Evolutionary conservation across 2,329 filamentous ascomycete genomes (phyloP).

Genomic region (Botryotinia convoluta): DNA sequence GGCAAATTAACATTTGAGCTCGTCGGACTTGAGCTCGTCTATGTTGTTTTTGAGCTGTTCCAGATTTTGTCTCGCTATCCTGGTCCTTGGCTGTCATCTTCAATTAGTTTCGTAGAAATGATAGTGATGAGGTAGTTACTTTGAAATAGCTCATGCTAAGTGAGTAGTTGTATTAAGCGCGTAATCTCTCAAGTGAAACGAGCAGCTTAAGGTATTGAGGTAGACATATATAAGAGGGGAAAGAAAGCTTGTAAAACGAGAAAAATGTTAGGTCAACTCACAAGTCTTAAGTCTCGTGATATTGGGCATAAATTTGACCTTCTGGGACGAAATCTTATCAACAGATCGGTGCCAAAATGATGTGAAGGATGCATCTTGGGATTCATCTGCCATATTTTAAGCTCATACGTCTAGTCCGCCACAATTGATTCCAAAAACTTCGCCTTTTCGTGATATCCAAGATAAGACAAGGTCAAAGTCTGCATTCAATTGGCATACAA

Average conservation of each 20-base stretch:
- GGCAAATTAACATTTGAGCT: conserved; percentile 33
- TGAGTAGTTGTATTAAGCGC: background rate
- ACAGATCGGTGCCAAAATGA: conserved; percentile 23
- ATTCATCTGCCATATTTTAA: background rate
- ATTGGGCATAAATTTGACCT: conserved; percentile 22
- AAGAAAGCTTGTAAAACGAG: background rate
- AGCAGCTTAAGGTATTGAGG: background rate
- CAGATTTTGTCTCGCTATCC: conserved; percentile 19
- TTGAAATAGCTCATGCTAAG: background rate
- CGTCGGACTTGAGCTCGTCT: conserved; percentile 36
- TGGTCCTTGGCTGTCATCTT: conserved; percentile 17
- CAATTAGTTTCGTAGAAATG: background rate
- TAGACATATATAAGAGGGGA: background rate
- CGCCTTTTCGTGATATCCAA: background rate
- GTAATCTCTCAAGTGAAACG: background rate
- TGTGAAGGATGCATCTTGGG: conserved; percentile 18
- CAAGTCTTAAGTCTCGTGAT: conserved; percentile 3
- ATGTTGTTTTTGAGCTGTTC: conserved; percentile 30
- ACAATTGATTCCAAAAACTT: conserved; percentile 1
- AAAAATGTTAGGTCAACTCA: background rate
- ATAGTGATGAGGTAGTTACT: background rate
- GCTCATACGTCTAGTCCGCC: background rate
- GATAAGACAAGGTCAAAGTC: background rate
- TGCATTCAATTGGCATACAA: background rate
- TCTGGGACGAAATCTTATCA: conserved; percentile 20